Base-by-base conservation (phyloP, 1,284 basidiomycete genomes). In the Cryptococcus jaspeensis region DNA sequence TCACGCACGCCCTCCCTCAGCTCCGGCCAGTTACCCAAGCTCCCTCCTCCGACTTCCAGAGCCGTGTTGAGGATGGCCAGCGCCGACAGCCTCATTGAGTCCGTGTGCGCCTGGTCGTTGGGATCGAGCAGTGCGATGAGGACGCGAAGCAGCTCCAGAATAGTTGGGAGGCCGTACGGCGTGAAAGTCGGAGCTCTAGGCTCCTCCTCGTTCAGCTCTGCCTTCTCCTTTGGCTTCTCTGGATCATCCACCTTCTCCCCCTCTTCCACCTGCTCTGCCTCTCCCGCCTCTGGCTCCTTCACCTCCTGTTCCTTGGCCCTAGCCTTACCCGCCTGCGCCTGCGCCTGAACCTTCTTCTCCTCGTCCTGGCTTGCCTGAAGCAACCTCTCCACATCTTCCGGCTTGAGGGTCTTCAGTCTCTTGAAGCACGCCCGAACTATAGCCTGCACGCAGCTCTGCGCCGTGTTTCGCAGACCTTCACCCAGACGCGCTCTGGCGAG, bases 401-500 rank as follows among this genome's bases (percentile, higher is more conserved):
- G 57, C 22, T 55, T 84, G 41, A 95, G 78, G 3, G 72, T 66
- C 61, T 87, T 82, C 16, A 99, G 81, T 37, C 89, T 85, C 0
- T 82, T 80, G 71, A 97, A 98, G 35, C 90, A 86, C 1, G 83
- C 85, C 64, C 90, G 84, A 37, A 94, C 89, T 63, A 99, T 85
- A 1, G 85, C 81, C 65, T 95, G 89, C 85, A 99, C 95, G 0
- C 88, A 90, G n/a, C 85, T 84, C 74, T 98, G 94, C 1, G 96
- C 94, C n/a, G 90, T 91, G 39, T 89, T 85, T 46, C 96, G 85
- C 18, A 77, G 54, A 0, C 74, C 67, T 43, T 76, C 94, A 68
- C 90, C 92, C 5, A 98, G 81, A 42, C 96, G 83, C 82, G 95
- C 96, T 73, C 98, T 92, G 76, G 95, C 98, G 65, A 93, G 93